These are phyloP conservation scores for Cyclotella kingstonii DNA, from an alignment of 108 stramenopile genomes.

Conservation along the genomic window DNA sequence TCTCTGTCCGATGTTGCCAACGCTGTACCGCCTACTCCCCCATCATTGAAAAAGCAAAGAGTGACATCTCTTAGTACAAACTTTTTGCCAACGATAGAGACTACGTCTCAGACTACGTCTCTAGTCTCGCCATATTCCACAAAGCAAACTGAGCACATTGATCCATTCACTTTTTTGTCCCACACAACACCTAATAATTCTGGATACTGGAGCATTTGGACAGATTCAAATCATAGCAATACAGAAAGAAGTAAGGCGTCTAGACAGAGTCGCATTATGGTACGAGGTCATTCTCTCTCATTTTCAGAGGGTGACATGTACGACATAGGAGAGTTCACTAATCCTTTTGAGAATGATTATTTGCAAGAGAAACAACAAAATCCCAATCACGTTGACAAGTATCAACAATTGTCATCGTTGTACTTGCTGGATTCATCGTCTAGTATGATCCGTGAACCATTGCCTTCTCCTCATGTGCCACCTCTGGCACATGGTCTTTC, in stretches of 20 bases:
- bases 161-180: slow-evolving; percentile 11
- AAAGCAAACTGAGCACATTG: slow-evolving; percentile 6
- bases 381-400: background rate
- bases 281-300: slow-evolving; percentile 33
- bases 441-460: background rate
- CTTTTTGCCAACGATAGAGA: background rate
- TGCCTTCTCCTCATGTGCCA: slow-evolving; percentile 6
- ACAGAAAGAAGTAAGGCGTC: background rate
- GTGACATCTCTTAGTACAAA: slow-evolving; percentile 3
- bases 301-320: slow-evolving; percentile 26
- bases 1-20: slow-evolving; percentile 24
- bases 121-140: slow-evolving; percentile 7
- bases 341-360: slow-evolving; percentile 36
- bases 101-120: background rate
- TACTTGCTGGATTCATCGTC: background rate
- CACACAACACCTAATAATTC: slow-evolving; percentile 6
- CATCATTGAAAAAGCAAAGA: background rate
- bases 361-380: background rate
- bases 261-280: background rate
- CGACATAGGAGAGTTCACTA: slow-evolving; percentile 25
- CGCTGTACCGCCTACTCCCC: slow-evolving; percentile 31
- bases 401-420: background rate
- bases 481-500: slow-evolving; percentile 16
- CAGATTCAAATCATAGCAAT: background rate
- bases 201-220: background rate